Percentiles rank a stretch among this genome's conserved stretches.
These are phyloP conservation scores for Jacaranda copaia DNA, from an alignment of 257 asterid species.

Conservation along the genomic window DNA sequence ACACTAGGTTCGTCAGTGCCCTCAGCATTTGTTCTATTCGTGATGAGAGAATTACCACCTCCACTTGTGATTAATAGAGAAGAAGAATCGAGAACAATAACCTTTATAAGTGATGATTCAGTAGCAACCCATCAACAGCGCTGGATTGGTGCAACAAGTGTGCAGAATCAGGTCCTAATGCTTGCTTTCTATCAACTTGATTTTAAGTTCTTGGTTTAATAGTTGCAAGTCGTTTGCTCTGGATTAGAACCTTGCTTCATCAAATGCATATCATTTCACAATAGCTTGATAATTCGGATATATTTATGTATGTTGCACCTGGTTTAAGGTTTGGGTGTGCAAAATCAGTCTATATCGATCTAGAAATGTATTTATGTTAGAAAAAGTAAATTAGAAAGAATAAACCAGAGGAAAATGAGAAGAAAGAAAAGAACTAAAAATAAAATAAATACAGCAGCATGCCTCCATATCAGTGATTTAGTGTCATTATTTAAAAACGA, in stretches of 20 bases:
- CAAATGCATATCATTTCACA: not conserved
- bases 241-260: not conserved
- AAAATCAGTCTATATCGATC: too few relatives aligned
- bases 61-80: conserved; percentile 49
- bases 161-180: conserved; percentile 75
- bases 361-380: too few relatives aligned
- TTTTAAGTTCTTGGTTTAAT: not conserved
- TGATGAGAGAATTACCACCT: conserved; percentile 96
- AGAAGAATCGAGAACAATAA: conserved; percentile 68
- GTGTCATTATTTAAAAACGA: too few relatives aligned
- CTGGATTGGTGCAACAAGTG: conserved; percentile 70
- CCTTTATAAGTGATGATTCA: conserved; percentile 70
- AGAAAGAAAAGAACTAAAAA: too few relatives aligned
- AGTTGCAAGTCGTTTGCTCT: not conserved
- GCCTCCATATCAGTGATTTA: too few relatives aligned
- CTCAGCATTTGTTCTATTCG: conserved; percentile 74
- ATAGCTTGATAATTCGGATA: not conserved
- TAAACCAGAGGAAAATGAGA: too few relatives aligned
- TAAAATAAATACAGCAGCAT: too few relatives aligned
- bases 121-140: conserved; percentile 53
- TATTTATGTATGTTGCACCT: too few relatives aligned
- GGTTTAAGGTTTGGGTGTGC: too few relatives aligned
- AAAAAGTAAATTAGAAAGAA: too few relatives aligned
- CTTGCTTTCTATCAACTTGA: not conserved
- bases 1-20: conserved; percentile 92